Evolutionary conservation across 768 basidiomycete genomes (phyloP), one percentile per base, ranked within the genome.

Genomic region (Pleurotus tuoliensis): DNA sequence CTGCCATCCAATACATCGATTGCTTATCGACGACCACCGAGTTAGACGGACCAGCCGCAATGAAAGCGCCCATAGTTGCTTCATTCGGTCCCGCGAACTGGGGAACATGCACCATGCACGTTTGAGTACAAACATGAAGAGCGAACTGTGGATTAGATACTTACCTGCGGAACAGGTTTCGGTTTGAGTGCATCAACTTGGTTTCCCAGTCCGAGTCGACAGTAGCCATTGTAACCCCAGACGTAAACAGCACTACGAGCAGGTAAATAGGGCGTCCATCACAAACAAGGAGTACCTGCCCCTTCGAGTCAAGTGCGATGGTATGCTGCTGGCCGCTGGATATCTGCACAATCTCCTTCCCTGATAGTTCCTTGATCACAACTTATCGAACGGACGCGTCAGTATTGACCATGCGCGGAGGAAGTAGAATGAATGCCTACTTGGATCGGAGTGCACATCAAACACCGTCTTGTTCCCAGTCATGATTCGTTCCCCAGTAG

Each of bases 221-320:
- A 94, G 67, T 97, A 96, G 7, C 91, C 92, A 57, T 91, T 92
- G 66, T 88, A 92, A 4, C 92, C 92, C 90, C 91, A 94, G 5
- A 88, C 86, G 63, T 89, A 90, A 5, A 91, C 87, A 50, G 85
- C 69, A 1, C 91, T 92, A 24, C 20, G 27, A 24, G n/a, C 8
- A 54, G n/a, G 16, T 38, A 48, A 16, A 55, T 15, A 38, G 43
- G 15, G 24, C 13, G 47, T 25, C 18, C 8, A 15, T 52, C 41
- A n/a, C n/a, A 34, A 7, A 53, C 16, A 15, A 20, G 47, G 47
- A 30, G 37, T n/a, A 49, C 79, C 50, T 59, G 85, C 89, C 93
- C 92, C 30, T 86, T 81, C 4, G 79, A 73, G 68, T 92, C 92
- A 3, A 97, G 69, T 0, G 93, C 92, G 49, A 95, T 72, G 61